Conservation (phyloP, 148 eudicot genomes). For the Rhododendron mucronatum region DNA sequence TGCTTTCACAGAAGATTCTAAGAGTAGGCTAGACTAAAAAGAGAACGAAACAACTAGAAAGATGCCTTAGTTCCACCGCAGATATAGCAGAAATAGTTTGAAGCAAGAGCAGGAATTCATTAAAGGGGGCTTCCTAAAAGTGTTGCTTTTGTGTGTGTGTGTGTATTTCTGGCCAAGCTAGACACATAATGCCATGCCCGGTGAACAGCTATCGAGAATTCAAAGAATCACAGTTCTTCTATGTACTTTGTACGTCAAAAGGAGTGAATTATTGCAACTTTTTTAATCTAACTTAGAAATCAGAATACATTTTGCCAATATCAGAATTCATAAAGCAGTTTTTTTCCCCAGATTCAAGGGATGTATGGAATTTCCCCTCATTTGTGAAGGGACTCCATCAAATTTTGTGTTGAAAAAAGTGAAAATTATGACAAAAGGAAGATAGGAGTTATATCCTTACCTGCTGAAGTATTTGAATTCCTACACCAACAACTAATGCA, state of each 20-base stretch:
- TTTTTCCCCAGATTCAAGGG: not conserved
- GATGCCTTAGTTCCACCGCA: not conserved
- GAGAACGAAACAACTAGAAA: not conserved
- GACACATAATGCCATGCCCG: not conserved
- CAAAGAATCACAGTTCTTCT: not conserved
- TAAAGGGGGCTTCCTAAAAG: not conserved
- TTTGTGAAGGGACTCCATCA: not conserved
- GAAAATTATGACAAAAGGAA: not conserved
- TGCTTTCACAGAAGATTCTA: not conserved
- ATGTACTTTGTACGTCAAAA: not conserved
- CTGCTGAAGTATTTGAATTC: constrained; percentile 79
- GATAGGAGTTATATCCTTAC: constrained; percentile 14
- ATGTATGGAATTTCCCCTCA: not conserved
- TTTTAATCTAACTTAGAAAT: not conserved
- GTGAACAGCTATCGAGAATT: not conserved
- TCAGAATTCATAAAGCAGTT: not conserved
- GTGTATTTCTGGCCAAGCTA: not conserved
- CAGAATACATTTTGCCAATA: not conserved
- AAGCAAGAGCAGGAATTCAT: not conserved
- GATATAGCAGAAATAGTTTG: not conserved
- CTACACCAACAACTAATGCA: constrained; percentile 69
- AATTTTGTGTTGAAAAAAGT: not conserved
- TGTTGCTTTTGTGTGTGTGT: not conserved
- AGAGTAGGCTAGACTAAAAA: not conserved
- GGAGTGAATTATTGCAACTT: not conserved